Evolutionary conservation across 1,139 yeast genomes (phyloP), one percentile per base, ranked within the genome.

Genomic region (Hyphopichia buzzinii): DNA sequence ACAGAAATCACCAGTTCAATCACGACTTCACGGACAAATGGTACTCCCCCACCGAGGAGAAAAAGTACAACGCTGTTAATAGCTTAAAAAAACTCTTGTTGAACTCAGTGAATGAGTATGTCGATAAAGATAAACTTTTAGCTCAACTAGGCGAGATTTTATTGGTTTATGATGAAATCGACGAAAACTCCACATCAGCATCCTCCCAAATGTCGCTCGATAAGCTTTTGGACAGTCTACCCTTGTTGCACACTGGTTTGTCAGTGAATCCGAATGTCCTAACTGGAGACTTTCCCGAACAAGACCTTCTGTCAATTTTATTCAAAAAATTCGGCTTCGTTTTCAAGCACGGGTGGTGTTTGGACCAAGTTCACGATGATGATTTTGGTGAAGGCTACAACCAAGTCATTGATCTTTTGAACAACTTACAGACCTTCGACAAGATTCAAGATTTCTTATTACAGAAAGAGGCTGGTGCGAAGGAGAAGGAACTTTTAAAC

Each of bases 191-290:
- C 12, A 41, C 37, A 17, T 40, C 28, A 35, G 47, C 28, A 17
- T 13, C 15, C 29, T 37, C 12, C 26, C 26, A 30, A 34, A 17
- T 44, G 42, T 26, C 67, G 60, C 47, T 69, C 4, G 67, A 65
- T 41, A 47, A 56, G 13, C 62, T 77, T 21, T 62, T 80, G 37
- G 59, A 67, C 24, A 53, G 72, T 28, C 62, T 90, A 30, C 95
- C 96, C 0, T 60, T 67, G 26, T 62, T 90, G 30, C 83, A 81
- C 43, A 71, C 82, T 0, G 97, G 97, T 0, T 65, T 89, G 32
- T 74, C 79, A 34, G 81, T 89, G 10, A 80, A 88, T 49, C 90
- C 95, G 1, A 67, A 74, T 32, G 77, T 90, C 46, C 41, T 52
- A 12, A 74, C 77, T 47, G 92, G 92, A 1, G 59, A 72, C 0